A percentile compares a stretch with the other conserved stretches of the same genome.
phyloP scores from a whole-genome alignment of 768 basidiomycete species.

The Tylopilus subfusipes region DNA sequence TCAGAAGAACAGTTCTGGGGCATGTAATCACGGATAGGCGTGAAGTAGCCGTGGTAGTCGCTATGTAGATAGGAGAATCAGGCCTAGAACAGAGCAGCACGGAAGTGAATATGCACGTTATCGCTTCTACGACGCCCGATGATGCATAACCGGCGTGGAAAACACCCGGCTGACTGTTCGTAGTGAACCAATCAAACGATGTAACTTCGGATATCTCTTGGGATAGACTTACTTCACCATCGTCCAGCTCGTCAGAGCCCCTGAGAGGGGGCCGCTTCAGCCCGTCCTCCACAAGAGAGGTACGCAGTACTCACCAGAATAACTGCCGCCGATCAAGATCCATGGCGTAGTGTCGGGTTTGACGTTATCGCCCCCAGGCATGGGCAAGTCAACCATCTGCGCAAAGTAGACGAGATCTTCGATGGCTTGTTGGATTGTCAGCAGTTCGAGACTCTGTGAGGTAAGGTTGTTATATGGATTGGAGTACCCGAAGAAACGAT shows the following conservation, averaged over 20 bases:
- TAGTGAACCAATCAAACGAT: not conserved
- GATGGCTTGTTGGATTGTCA: constrained; percentile 72
- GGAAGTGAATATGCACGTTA: constrained; percentile 30
- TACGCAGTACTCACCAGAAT: constrained; percentile 26
- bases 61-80: constrained; percentile 8
- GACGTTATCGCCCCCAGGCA: constrained; percentile 60
- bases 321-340: constrained; percentile 43
- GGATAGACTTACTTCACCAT: constrained; percentile 56
- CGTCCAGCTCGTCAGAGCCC: constrained; percentile 55
- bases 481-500: constrained; percentile 73
- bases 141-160: constrained; percentile 45
- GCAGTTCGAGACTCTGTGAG: constrained; percentile 51
- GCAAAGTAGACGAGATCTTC: constrained; percentile 71
- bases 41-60: constrained; percentile 52
- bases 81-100: not conserved
- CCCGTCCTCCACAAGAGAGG: too few relatives aligned
- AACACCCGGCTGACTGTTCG: constrained; percentile 35
- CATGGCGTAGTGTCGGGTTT: constrained; percentile 50
- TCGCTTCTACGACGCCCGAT: constrained; percentile 45
- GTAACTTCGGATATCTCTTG: not conserved
- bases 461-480: constrained; percentile 64
- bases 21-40: constrained; percentile 66
- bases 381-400: constrained; percentile 62
- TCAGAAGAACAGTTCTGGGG: constrained; percentile 72
- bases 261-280: constrained; percentile 6